Evolutionary conservation across 257 asterid species (phyloP).

Genomic region (Nicotiana tomentosiformis): DNA sequence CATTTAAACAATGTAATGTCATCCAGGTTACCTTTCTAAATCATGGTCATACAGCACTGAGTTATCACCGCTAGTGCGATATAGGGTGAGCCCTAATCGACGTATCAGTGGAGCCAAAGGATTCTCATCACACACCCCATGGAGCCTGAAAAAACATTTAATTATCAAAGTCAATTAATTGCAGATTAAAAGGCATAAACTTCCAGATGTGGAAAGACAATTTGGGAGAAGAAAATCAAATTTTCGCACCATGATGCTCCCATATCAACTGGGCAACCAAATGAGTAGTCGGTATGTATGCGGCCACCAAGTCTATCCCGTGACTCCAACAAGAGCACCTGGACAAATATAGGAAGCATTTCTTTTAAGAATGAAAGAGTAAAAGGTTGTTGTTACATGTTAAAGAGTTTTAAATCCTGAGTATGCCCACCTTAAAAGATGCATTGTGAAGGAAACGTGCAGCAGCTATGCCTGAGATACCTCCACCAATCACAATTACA

Average conservation of each 20-base stretch:
- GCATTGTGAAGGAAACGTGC: constrained; percentile 79
- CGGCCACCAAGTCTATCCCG: constrained; percentile 96
- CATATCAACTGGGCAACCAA: constrained; percentile 97
- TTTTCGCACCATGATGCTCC: constrained; percentile 90
- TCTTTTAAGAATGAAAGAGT: neutral
- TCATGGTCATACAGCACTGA: constrained; percentile 96
- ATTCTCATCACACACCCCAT: constrained; percentile 98
- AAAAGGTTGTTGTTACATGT: neutral
- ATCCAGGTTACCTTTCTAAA: constrained; percentile 64
- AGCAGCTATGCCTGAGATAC: constrained; percentile 97
- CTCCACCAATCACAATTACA: constrained; percentile 91
- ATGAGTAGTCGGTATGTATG: constrained; percentile 84
- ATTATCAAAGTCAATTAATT: neutral
- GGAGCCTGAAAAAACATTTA: constrained; percentile 54
- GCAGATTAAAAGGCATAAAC: neutral
- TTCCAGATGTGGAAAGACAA: neutral
- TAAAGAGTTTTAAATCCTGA: constrained; percentile 1
- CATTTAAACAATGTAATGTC: neutral
- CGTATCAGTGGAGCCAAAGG: constrained; percentile 93
- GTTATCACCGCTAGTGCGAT: constrained; percentile 95
- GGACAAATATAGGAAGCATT: constrained; percentile 6
- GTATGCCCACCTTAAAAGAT: constrained; percentile 60
- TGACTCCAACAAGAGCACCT: constrained; percentile 90
- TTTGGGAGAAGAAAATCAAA: neutral
- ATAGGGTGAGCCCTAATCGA: constrained; percentile 74